Conservation (phyloP, 1,284 basidiomycete genomes). For the Pseudozyma thailandica region DNA sequence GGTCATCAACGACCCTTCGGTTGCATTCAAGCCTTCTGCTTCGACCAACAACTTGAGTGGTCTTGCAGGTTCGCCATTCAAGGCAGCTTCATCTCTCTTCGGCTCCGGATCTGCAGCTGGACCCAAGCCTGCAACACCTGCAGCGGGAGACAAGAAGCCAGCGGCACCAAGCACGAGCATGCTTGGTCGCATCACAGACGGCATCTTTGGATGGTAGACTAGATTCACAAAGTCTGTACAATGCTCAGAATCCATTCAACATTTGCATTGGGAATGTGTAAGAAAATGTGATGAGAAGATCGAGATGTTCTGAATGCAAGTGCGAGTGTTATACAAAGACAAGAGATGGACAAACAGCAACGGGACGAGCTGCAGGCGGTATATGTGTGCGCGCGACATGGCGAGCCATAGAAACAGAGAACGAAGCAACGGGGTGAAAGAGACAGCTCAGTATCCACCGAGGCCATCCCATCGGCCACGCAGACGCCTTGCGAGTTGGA, state of each 20-base stretch:
- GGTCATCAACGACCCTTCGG: constrained; percentile 41
- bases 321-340: not conserved
- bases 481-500: constrained; percentile 65
- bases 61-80: constrained; percentile 40
- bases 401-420: not conserved
- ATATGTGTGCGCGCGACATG: not conserved
- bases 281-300: not conserved
- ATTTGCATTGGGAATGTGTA: too few species aligned
- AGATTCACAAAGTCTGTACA: not conserved
- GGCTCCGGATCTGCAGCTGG: constrained; percentile 19
- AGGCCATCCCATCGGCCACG: constrained; percentile 67
- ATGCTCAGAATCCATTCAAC: not conserved
- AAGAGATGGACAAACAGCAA: not conserved
- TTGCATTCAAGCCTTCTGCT: constrained; percentile 35
- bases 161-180: constrained; percentile 21
- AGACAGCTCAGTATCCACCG: constrained; percentile 45
- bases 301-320: not conserved
- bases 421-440: not conserved
- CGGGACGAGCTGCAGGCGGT: not conserved
- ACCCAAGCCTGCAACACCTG: constrained; percentile 16
- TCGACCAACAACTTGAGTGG: constrained; percentile 29
- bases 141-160: constrained; percentile 15
- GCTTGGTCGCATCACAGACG: constrained; percentile 56
- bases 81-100: constrained; percentile 47
- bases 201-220: constrained; percentile 59